Evolutionary conservation across 148 eudicot species (phyloP).

Genomic region (Hydrangea macrophylla): DNA sequence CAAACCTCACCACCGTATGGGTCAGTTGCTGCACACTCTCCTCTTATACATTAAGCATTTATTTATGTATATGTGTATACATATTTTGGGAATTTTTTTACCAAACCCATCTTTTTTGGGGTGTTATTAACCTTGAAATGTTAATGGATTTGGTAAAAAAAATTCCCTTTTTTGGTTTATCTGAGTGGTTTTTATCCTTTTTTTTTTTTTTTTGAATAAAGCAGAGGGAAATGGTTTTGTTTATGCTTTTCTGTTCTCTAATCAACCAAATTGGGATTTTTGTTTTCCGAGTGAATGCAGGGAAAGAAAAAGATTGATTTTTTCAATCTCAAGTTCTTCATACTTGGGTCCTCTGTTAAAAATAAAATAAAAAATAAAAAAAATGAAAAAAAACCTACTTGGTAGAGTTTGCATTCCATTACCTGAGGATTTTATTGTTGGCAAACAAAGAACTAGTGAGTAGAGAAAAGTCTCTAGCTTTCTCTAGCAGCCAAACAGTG

Average conservation of each 20-base stretch:
- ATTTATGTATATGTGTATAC: neutral
- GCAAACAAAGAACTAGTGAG: neutral
- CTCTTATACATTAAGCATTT: neutral
- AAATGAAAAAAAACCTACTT: neutral
- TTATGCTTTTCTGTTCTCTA: neutral
- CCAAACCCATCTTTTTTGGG: too few relatives aligned
- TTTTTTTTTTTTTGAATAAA: too few relatives aligned
- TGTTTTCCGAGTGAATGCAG: neutral
- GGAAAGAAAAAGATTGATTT: neutral
- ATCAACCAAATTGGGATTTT: neutral
- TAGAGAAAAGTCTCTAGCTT: neutral
- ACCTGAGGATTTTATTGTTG: neutral
- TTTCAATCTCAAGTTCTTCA: neutral
- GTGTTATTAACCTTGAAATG: too few relatives aligned
- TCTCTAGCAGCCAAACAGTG: neutral
- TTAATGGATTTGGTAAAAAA: too few relatives aligned
- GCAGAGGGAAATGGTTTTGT: too few relatives aligned
- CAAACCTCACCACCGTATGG: constrained; percentile 60
- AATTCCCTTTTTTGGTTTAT: neutral
- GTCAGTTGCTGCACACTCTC: constrained; percentile 23
- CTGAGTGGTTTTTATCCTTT: neutral
- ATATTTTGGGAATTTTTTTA: too few relatives aligned
- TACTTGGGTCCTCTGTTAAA: neutral
- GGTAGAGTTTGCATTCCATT: neutral
- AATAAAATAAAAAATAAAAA: neutral